A percentile compares a stretch with the other conserved stretches of the same genome.
Evolutionary conservation across 139 green algal species (phyloP).

Genomic region (Klebsormidium nitens): DNA sequence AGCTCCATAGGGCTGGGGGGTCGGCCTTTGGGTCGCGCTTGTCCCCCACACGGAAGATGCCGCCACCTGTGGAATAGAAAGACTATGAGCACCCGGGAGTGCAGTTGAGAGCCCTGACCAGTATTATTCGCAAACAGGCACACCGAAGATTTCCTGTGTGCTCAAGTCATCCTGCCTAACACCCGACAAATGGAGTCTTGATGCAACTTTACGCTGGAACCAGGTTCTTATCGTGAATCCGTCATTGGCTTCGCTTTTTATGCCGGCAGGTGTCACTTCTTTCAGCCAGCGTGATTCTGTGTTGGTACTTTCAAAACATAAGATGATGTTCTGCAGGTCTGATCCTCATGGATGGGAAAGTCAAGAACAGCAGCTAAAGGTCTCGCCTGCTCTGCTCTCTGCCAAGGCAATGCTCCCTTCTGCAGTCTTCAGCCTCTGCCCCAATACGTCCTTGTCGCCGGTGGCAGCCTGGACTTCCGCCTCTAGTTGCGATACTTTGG

Average conservation of each 20-base stretch:
- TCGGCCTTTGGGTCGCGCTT: background rate
- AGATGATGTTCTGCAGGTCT: too few relatives aligned
- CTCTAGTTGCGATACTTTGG: constrained; percentile 15
- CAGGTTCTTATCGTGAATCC: too few relatives aligned
- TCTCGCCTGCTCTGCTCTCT: too few relatives aligned
- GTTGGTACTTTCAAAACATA: constrained; percentile 4
- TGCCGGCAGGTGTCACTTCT: too few relatives aligned
- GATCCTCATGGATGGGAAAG: too few relatives aligned
- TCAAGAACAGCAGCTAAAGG: constrained; percentile 13
- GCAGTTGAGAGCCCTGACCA: too few relatives aligned
- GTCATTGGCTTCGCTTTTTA: too few relatives aligned
- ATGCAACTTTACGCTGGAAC: background rate
- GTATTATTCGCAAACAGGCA: too few relatives aligned
- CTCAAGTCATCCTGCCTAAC: too few relatives aligned
- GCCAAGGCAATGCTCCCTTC: background rate
- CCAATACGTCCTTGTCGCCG: constrained; percentile 6
- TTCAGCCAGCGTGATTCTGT: background rate
- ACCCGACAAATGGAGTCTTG: background rate
- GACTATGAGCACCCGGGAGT: too few relatives aligned
- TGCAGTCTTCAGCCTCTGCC: background rate
- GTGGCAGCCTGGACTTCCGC: constrained; percentile 14
- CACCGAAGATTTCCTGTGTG: too few relatives aligned
- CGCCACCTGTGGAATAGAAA: background rate
- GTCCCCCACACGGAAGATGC: background rate
- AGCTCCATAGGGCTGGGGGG: constrained; percentile 6